Base-by-base conservation (phyloP, 257 asterid species). In the Primulina tabacum region DNA sequence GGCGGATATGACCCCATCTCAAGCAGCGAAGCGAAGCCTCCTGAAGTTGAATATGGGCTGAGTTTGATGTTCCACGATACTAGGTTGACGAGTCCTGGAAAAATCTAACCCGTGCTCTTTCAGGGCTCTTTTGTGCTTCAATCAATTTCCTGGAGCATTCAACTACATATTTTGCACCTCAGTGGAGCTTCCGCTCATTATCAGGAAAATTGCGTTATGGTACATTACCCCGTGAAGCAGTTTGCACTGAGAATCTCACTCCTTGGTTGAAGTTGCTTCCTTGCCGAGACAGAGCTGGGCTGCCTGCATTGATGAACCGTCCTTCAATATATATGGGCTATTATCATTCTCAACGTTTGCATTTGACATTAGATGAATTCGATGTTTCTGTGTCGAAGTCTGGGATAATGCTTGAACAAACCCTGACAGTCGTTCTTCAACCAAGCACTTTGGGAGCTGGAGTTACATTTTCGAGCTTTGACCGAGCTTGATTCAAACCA, bases 21-120 rank as follows among this genome's bases (percentile, higher is more conserved):
- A 62, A 94, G 87, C 82, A 67, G 81, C 78, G 87, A 88, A 71
- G 93, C 96, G 5, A 94, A 94, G 80, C 99, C 98, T 63, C 98
- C 99, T n/a, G 99, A 98, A 64, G 98, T 91, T 60, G 99, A 94
- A 74, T 94, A 60, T 94, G 96, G 99, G 99, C 98, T 81, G 90
- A 82, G 70, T 94, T 94, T 81, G 95, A 91, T 73, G 97, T 94
- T 47, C 95, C 99, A 30, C 74, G 74, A 8, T 52, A 82, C 61
- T 89, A 89, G 80, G 91, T 94, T 56, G 96, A 94, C 62, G 82
- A 88, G 64, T 85, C 91, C 37, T 90, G 97, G 99, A 91, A 88
- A 82, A 91, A 91, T 75, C 79, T 94, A 71, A 91, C 97, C 2
- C 95, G 91, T 74, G 97, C 99, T 65, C 97, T 94, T 65, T 94